These are phyloP conservation scores for Phytophthora palmivora DNA, from an alignment of 352 stramenopile genomes.

Conservation along the genomic window DNA sequence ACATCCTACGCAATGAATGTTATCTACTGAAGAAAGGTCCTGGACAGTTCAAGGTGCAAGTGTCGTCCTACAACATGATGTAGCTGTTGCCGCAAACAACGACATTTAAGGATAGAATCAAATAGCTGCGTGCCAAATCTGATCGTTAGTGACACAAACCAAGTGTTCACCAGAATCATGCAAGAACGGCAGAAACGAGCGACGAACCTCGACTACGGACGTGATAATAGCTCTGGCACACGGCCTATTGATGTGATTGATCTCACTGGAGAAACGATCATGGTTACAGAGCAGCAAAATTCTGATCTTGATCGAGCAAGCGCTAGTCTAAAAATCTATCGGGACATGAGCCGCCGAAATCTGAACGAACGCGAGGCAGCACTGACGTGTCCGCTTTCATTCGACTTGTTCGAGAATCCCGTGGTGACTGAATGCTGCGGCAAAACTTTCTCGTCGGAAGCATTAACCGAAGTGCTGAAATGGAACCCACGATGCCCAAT, in stretches of 20 bases:
- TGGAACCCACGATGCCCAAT: slow-evolving; percentile 11
- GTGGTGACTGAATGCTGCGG: slow-evolving; percentile 21
- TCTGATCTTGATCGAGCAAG: slow-evolving; percentile 5
- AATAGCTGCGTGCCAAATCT: no score
- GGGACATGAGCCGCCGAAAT: background rate
- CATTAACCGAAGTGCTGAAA: background rate
- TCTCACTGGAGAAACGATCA: background rate
- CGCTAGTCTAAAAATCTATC: background rate
- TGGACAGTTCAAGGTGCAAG: slow-evolving; percentile 80
- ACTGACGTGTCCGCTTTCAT: slow-evolving; percentile 23
- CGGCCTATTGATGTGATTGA: background rate
- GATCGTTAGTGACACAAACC: no score
- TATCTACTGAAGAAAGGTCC: slow-evolving; percentile 88
- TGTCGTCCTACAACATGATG: slow-evolving; percentile 61
- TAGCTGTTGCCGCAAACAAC: no score
- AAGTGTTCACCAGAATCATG: no score
- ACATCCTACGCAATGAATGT: slow-evolving; percentile 87
- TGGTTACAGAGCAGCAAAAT: background rate
- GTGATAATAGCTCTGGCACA: background rate
- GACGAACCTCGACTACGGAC: background rate
- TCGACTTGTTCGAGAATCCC: slow-evolving; percentile 23
- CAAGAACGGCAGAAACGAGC: background rate
- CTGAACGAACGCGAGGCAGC: slow-evolving; percentile 16
- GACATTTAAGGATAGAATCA: no score
- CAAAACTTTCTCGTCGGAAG: slow-evolving; percentile 20